Conservation (phyloP, 1,284 basidiomycete genomes). For the Ceratobasidium sp. region DNA sequence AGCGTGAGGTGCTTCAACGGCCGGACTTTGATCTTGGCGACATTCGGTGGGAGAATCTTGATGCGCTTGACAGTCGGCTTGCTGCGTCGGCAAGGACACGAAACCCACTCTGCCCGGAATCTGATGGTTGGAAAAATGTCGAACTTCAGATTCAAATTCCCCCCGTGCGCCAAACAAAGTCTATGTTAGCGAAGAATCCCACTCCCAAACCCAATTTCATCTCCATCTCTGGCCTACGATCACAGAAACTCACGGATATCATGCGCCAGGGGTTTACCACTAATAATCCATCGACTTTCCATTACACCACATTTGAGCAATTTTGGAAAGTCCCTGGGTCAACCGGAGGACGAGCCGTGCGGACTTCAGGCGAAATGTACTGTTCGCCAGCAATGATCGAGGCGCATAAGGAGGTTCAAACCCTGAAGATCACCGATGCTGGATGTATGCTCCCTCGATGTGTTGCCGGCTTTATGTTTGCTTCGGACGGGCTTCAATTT, state of each 20-base stretch:
- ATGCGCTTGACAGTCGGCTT: background rate
- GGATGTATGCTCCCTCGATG: background rate
- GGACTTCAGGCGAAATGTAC: conserved; percentile 12
- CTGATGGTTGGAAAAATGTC: conserved; percentile 4
- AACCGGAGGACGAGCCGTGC: background rate
- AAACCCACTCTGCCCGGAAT: conserved; percentile 3
- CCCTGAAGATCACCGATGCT: background rate
- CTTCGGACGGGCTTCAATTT: conserved; percentile 58
- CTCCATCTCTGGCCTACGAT: background rate
- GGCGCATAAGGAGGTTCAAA: conserved; percentile 7
- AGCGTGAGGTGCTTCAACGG: background rate
- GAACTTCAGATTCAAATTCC: conserved; percentile 1
- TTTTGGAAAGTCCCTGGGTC: background rate
- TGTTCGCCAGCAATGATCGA: conserved; percentile 10
- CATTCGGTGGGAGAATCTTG: background rate
- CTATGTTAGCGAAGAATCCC: background rate
- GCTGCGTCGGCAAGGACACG: background rate
- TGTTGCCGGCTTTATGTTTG: conserved; percentile 56
- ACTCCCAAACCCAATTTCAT: background rate
- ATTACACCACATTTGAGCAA: background rate
- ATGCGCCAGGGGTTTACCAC: background rate
- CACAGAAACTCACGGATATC: background rate
- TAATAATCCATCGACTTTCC: background rate
- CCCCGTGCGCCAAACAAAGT: background rate
- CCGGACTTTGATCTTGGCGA: conserved; percentile 10